Percentiles rank a stretch among this genome's conserved stretches.
Evolutionary conservation across 148 eudicot genomes (phyloP).

Genomic region (Euryodendron excelsum): DNA sequence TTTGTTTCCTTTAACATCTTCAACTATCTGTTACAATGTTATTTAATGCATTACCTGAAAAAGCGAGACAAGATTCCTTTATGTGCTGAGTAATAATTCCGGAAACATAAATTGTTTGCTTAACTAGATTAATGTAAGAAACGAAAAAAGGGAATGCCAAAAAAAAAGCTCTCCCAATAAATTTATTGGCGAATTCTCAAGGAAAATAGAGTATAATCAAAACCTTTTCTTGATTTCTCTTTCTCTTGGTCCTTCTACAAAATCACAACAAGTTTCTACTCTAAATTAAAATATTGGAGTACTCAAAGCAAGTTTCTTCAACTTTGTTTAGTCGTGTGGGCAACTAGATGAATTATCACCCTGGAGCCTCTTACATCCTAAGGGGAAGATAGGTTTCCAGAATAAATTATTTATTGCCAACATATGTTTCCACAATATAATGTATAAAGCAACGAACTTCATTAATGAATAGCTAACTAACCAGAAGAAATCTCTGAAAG

Average conservation of each 20-base stretch:
- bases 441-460: background rate
- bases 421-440: conserved; percentile 1
- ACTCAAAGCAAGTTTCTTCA: background rate
- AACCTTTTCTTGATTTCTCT: too few relatives aligned
- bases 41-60: background rate
- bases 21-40: background rate
- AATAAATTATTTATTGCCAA: too few relatives aligned
- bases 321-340: conserved; percentile 1
- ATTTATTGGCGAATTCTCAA: too few relatives aligned
- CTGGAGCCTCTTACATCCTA: background rate
- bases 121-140: background rate
- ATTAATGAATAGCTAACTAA: conserved; percentile 30
- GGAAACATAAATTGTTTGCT: background rate
- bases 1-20: background rate
- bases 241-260: background rate
- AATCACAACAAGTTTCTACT: background rate
- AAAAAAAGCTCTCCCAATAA: background rate
- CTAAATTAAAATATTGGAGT: background rate
- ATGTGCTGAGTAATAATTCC: background rate
- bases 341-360: background rate
- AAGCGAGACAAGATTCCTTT: background rate
- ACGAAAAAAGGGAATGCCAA: background rate
- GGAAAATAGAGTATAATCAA: too few relatives aligned
- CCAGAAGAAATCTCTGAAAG: conserved; percentile 50
- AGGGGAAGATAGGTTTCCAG: too few relatives aligned